Conservation (phyloP, 768 basidiomycete genomes). For the Mycena rebaudengoi region DNA sequence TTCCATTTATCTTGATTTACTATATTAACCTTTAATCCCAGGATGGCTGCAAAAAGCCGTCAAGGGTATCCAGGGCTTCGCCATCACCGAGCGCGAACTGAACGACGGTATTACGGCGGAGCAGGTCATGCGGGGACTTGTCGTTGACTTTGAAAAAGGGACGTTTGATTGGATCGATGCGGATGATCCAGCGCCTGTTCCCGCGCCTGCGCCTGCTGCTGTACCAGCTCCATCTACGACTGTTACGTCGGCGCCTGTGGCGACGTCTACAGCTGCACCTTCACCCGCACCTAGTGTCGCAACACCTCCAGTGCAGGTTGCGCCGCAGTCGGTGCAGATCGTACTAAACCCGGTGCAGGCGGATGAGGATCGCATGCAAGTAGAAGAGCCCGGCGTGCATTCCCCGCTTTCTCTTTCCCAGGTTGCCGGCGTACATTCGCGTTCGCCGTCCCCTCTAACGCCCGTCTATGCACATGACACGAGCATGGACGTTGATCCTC, state of each 20-base stretch:
- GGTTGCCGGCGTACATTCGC: slow-evolving; percentile 10
- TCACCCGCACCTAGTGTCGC: too few relatives aligned
- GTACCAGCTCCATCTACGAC: too few relatives aligned
- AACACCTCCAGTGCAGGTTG: not conserved
- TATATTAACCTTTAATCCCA: not conserved
- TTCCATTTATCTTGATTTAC: not conserved
- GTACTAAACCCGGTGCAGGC: too few relatives aligned
- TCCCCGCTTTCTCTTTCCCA: slow-evolving; percentile 19
- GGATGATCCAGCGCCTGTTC: not conserved
- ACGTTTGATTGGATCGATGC: slow-evolving; percentile 23
- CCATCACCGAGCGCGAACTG: slow-evolving; percentile 21
- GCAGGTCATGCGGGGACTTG: slow-evolving; percentile 16
- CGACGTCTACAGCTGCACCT: too few relatives aligned
- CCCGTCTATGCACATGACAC: slow-evolving; percentile 7
- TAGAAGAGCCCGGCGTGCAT: not conserved
- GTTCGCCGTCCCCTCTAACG: slow-evolving; percentile 16
- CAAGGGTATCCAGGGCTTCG: slow-evolving; percentile 28
- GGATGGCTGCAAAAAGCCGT: slow-evolving; percentile 27
- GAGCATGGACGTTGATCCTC: slow-evolving; percentile 16
- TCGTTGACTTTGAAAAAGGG: slow-evolving; percentile 20
- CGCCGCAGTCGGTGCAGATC: not conserved
- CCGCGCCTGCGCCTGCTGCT: not conserved
- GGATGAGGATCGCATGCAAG: too few relatives aligned
- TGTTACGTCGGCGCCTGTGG: too few relatives aligned
- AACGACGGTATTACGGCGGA: slow-evolving; percentile 24